Base-by-base conservation (phyloP, 2,329 filamentous ascomycete genomes). In the Aureobasidium lini region DNA sequence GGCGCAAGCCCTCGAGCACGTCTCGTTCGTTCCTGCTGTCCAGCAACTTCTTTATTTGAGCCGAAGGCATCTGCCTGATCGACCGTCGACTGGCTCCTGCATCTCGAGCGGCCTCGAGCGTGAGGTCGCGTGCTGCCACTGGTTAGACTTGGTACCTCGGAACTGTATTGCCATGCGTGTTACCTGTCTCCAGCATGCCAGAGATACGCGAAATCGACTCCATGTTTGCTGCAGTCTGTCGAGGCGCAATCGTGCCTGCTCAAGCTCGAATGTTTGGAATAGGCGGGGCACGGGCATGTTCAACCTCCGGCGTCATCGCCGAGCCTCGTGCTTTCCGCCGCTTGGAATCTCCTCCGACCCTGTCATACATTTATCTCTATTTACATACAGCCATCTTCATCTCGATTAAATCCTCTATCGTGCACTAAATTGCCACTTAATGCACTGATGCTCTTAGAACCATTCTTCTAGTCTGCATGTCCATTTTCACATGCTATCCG, bases 131-230 rank as follows among this genome's bases (percentile, higher is more conserved):
- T 71, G 94, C 94, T 96, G 76, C 67, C 16, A 13, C 31, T 11
- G 57, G 29, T 18, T 15, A 59, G 44, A 32, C 60, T 46, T 16
- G 58, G 32, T 54, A 13, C 34, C 53, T 49, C 49, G 34, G 29
- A 13, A 52, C 48, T 52, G 43, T 57, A 31, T 13, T 23, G 18
- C 13, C 32, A n/a, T 18, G 16, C 10, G 32, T 11, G 6, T 7
- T 81, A 95, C 93, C 91, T 76, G 89, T 94, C 80, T 97, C 94
- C 74, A 99, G 86, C 76, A 97, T 84, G 72, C 85, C 90, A 67
- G 92, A 95, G 75, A 99, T 95, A 70, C 89, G 84, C 64, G 93
- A 91, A 71, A 97, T 91, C 23, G 93, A 95, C 83, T 99, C 94
- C 94, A 99, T 99, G 60, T 36, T 54, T 23, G 47, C 42, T 40